Evolutionary conservation across 129 eudicot genomes (phyloP), one percentile per base, ranked within the genome.

Genomic region (Tagetes erecta): DNA sequence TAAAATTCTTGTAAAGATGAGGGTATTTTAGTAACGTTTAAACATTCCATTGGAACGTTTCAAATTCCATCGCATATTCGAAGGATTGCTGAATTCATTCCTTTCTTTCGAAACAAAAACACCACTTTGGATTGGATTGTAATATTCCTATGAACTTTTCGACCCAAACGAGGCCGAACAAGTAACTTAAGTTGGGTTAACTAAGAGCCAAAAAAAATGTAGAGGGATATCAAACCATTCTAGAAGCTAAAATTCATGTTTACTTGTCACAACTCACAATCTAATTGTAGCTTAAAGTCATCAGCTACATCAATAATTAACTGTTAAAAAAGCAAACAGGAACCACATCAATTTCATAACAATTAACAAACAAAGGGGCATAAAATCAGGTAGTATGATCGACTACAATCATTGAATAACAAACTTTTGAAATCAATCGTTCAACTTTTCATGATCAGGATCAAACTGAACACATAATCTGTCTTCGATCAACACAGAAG

Each of bases 391-490:
- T 14, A 8, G 46, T 1, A 74, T 46, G 20, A 33, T 59, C 20
- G 6, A 42, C 35, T 73, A 45, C 6, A 44, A 59, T 20, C 8
- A 73, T 38, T 46, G 20, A 63, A 5, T 5, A 63, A 46, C 8
- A 74, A 8, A 45, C 74, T 27, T 6, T 5, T 1, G 11, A 35
- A 4, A 68, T 57, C 52, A 49, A 30, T 27, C 46, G 3, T 73
- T 27, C 59, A 45, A 62, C 35, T 62, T 33, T 73, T 13, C 35
- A 73, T 46, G 64, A 64, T 11, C 11, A 47, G 31, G 36, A 47
- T 37, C 50, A 4, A 49, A 47, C 3, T 39, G 31, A 50, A 38
- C 44, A 64, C 42, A 40, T 14, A 4, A 73, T 45, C 27, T 1
- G 3, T 11, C 50, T 72, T 39, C 64, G 51, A 34, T 55, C 76